Conservation (phyloP, 768 basidiomycete genomes). For the Lactifluus volemus region DNA sequence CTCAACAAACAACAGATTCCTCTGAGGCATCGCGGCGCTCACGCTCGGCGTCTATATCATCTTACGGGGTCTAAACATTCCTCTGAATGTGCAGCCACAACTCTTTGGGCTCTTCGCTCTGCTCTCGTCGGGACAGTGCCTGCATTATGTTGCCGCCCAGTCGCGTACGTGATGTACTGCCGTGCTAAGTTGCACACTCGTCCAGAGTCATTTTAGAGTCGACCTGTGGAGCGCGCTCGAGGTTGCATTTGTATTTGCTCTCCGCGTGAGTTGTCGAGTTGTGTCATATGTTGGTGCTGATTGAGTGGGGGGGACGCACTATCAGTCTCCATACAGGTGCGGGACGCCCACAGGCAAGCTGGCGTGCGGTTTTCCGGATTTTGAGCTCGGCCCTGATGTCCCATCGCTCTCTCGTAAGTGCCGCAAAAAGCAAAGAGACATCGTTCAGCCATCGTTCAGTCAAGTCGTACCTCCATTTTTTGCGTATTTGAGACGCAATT, state of each 20-base stretch:
- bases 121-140: too few relatives aligned
- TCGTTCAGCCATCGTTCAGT: too few relatives aligned
- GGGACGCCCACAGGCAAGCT: conserved; percentile 28
- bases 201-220: too few relatives aligned
- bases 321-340: conserved; percentile 41
- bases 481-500: conserved; percentile 45
- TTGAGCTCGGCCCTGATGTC: conserved; percentile 49
- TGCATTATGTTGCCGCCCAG: too few relatives aligned
- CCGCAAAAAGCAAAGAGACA: too few relatives aligned
- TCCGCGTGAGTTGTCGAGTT: conserved; percentile 35
- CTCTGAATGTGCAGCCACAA: too few relatives aligned
- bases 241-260: conserved; percentile 47
- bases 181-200: conserved; percentile 32
- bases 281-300: neutral
- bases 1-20: conserved; percentile 25
- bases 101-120: conserved; percentile 37
- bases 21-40: conserved; percentile 52
- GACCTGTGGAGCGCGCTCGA: conserved; percentile 47
- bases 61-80: too few relatives aligned
- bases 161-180: conserved; percentile 9
- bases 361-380: conserved; percentile 49
- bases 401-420: conserved; percentile 37
- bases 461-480: neutral
- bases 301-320: neutral
- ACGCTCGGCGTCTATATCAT: conserved; percentile 65